Conservation (phyloP, 2,329 filamentous ascomycete species). For the Apiospora rasikravindrae region DNA sequence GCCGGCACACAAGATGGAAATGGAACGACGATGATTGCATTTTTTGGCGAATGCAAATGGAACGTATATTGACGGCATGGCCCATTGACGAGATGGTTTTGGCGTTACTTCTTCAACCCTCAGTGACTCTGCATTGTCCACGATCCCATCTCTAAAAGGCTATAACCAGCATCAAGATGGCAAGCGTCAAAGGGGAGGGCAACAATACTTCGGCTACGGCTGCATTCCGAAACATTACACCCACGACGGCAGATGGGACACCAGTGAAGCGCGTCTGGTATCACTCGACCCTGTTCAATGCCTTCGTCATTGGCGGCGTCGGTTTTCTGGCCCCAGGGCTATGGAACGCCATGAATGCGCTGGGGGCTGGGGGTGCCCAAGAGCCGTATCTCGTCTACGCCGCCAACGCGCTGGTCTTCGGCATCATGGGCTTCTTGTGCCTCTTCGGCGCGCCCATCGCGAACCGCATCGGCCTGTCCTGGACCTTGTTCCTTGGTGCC, state of each 20-base stretch:
- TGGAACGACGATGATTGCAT: not conserved
- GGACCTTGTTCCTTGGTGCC: conserved; percentile 41
- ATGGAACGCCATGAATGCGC: conserved; percentile 61
- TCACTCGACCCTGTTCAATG: conserved; percentile 57
- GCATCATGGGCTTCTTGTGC: conserved; percentile 42
- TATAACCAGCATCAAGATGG: not conserved
- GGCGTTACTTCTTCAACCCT: not conserved
- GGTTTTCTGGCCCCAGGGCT: conserved; percentile 57
- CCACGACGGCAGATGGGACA: not conserved
- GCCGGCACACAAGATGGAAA: conserved; percentile 9
- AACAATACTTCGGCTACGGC: not conserved
- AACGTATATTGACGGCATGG: not conserved
- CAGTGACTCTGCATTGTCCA: not conserved
- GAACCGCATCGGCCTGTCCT: conserved; percentile 40
- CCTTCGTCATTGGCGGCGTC: conserved; percentile 56
- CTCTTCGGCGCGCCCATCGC: conserved; percentile 40
- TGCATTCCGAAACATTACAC: not conserved
- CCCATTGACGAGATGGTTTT: not conserved
- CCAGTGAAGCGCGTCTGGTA: conserved; percentile 46
- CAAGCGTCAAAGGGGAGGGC: not conserved
- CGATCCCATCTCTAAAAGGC: not conserved
- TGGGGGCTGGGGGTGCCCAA: conserved; percentile 58
- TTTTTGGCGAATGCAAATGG: too few relatives aligned
- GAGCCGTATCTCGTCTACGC: conserved; percentile 52
- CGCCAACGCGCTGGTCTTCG: conserved; percentile 44